phyloP scores from a whole-genome alignment of 306 rosid genomes.

The Astragalus glycyphyllos region DNA sequence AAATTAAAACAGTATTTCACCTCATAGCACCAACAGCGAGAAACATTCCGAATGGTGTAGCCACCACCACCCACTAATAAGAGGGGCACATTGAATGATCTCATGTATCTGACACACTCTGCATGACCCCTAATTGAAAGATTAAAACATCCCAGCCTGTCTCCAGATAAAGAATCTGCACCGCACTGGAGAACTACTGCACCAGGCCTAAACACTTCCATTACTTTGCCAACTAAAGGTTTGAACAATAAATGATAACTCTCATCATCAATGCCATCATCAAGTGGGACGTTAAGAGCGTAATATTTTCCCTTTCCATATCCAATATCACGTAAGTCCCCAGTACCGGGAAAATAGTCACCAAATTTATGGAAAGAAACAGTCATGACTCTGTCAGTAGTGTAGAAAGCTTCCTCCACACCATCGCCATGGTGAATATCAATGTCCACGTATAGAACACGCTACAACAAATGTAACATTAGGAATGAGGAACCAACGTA shows the following conservation, averaged over 20 bases:
- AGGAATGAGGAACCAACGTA: slow-evolving; percentile 24
- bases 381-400: slow-evolving; percentile 90
- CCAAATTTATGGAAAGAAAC: slow-evolving; percentile 93
- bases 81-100: slow-evolving; percentile 89
- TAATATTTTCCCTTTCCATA: slow-evolving; percentile 82
- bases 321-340: slow-evolving; percentile 82
- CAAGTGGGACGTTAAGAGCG: slow-evolving; percentile 89
- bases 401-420: slow-evolving; percentile 92
- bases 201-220: slow-evolving; percentile 88
- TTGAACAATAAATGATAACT: slow-evolving; percentile 90
- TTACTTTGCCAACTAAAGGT: slow-evolving; percentile 81
- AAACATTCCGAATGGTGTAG: slow-evolving; percentile 89
- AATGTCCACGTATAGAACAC: slow-evolving; percentile 86
- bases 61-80: slow-evolving; percentile 89
- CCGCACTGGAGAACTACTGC: slow-evolving; percentile 96
- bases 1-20: slow-evolving; percentile 45
- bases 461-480: slow-evolving; percentile 57
- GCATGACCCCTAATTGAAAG: slow-evolving; percentile 92
- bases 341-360: slow-evolving; percentile 89
- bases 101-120: slow-evolving; percentile 86
- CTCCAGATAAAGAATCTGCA: slow-evolving; percentile 90
- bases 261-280: slow-evolving; percentile 93
- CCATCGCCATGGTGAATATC: slow-evolving; percentile 95
- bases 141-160: slow-evolving; percentile 88
- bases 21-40: slow-evolving; percentile 97